These are phyloP conservation scores for Trichoderma oligosporum DNA, from an alignment of 2,329 filamentous ascomycete genomes.

Conservation along the genomic window DNA sequence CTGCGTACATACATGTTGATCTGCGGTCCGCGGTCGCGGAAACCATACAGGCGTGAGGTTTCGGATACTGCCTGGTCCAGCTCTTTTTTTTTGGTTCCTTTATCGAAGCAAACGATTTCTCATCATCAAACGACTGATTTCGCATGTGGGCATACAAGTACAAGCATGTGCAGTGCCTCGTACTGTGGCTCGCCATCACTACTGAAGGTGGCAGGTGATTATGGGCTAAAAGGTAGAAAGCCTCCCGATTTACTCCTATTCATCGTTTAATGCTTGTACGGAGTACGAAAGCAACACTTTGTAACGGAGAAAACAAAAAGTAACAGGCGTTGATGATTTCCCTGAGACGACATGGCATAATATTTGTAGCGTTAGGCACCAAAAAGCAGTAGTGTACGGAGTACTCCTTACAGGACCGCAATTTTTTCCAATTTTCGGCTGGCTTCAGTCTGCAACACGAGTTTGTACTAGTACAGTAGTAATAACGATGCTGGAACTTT, in stretches of 20 bases:
- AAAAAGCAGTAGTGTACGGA: too few relatives aligned
- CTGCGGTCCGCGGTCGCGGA: not conserved
- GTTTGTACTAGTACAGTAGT: too few relatives aligned
- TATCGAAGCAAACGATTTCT: not conserved
- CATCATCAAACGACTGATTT: not conserved
- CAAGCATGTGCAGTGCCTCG: not conserved
- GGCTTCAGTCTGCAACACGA: too few relatives aligned
- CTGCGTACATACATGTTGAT: too few relatives aligned
- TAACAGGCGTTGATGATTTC: too few relatives aligned
- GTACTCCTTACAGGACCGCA: too few relatives aligned
- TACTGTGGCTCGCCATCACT: too few relatives aligned
- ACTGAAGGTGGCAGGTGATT: not conserved
- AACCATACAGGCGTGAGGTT: not conserved
- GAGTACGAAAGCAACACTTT: too few relatives aligned
- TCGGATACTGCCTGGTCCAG: not conserved
- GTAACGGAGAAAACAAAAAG: not conserved
- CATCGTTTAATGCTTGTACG: not conserved
- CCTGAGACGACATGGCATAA: conserved; percentile 4
- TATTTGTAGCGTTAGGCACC: too few relatives aligned
- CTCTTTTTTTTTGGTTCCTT: not conserved
- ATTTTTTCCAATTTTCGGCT: too few relatives aligned
- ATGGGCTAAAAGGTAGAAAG: conserved; percentile 8
- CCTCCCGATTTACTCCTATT: not conserved
- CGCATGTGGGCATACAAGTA: not conserved
- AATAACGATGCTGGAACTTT: too few relatives aligned